Percentiles rank a stretch among this genome's conserved stretches.
phyloP scores from a whole-genome alignment of 768 basidiomycete genomes.

The Rhodotorula babjevae region DNA sequence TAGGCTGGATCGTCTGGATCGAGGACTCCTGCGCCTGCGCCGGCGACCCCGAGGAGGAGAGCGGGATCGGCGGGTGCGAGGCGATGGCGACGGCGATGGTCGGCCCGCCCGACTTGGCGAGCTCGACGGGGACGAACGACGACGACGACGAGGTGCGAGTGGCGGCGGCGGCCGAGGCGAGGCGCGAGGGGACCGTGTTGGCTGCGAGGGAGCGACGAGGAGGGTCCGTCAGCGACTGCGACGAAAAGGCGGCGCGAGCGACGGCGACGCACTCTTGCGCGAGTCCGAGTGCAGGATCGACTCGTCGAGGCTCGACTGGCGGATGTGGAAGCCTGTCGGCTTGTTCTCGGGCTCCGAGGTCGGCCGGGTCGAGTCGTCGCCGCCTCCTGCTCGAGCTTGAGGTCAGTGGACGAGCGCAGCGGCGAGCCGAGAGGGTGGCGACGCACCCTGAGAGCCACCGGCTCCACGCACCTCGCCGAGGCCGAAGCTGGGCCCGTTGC shows the following conservation, averaged over 20 bases:
- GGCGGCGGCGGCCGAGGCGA: too few relatives aligned
- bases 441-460: neutral
- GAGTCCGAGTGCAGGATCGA: neutral
- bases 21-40: neutral
- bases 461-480: neutral
- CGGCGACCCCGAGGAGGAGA: neutral
- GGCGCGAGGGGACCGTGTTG: neutral
- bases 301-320: neutral
- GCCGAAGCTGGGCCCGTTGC: neutral
- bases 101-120: neutral
- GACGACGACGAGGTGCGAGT: too few relatives aligned
- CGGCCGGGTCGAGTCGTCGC: neutral
- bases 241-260: neutral
- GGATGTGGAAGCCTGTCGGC: neutral
- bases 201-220: neutral
- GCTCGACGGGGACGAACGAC: neutral
- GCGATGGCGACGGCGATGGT: neutral
- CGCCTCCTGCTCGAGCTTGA: neutral
- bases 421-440: neutral
- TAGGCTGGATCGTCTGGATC: neutral
- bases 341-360: neutral
- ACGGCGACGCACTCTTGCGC: neutral
- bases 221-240: neutral
- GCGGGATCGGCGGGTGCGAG: neutral
- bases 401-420: neutral